Percentiles rank a stretch among this genome's conserved stretches.
These are phyloP conservation scores for Mortierella alpina DNA, from an alignment of 192 early-diverging fungal genomes.

Conservation along the genomic window DNA sequence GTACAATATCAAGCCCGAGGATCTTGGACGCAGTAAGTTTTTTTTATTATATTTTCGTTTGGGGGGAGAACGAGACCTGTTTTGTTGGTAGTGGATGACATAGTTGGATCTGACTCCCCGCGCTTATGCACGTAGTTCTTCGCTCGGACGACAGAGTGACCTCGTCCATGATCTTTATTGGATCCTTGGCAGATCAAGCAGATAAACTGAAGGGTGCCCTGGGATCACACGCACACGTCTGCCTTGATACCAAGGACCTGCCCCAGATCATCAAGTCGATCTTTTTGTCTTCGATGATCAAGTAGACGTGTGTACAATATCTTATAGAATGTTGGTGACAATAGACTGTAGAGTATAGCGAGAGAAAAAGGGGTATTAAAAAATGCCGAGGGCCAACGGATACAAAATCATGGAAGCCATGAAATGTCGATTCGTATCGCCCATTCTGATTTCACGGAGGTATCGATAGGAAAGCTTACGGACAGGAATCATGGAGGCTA, in stretches of 20 bases:
- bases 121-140: slow-evolving; percentile 55
- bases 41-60: slow-evolving; percentile 4
- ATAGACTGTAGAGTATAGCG: too few species aligned
- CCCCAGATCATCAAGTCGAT: slow-evolving; percentile 72
- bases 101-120: not conserved
- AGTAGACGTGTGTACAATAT: slow-evolving; percentile 12
- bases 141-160: slow-evolving; percentile 79
- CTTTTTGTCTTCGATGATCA: slow-evolving; percentile 71
- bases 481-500: too few species aligned
- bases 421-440: too few species aligned
- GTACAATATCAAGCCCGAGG: slow-evolving; percentile 81
- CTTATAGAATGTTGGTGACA: not conserved
- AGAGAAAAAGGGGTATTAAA: too few species aligned
- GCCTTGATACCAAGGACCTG: slow-evolving; percentile 69
- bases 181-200: slow-evolving; percentile 80
- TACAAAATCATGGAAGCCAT: too few species aligned
- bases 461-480: too few species aligned
- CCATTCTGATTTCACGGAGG: too few species aligned
- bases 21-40: slow-evolving; percentile 67
- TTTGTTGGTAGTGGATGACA: not conserved
- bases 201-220: slow-evolving; percentile 64
- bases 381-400: too few species aligned
- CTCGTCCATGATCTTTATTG: slow-evolving; percentile 84
- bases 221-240: slow-evolving; percentile 66
- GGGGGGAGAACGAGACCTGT: not conserved